A percentile compares a stretch with the other conserved stretches of the same genome.
Evolutionary conservation across 441 rosid genomes (phyloP).

Genomic region (Macaranga tanarius): DNA sequence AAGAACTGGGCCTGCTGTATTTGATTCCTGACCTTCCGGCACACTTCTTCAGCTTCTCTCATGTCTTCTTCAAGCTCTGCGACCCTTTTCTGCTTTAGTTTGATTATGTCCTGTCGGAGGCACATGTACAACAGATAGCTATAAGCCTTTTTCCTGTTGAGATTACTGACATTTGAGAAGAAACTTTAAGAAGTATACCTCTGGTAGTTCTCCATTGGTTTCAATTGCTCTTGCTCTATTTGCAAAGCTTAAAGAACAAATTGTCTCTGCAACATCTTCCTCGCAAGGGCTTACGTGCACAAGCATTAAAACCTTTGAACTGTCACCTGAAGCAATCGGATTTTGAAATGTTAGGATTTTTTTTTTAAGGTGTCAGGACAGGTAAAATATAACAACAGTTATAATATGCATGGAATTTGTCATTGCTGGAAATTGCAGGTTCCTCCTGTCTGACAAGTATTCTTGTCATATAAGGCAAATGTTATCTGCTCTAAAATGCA

Average conservation of each 20-base stretch:
- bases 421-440: not conserved
- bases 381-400: not conserved
- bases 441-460: not conserved
- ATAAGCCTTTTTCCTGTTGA: not conserved
- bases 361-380: not conserved
- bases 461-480: too few relatives aligned
- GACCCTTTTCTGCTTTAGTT: slow-evolving; percentile 51
- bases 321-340: slow-evolving; percentile 46
- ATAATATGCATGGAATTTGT: not conserved
- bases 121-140: not conserved
- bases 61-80: slow-evolving; percentile 58
- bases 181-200: slow-evolving; percentile 36
- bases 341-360: slow-evolving; percentile 13
- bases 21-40: slow-evolving; percentile 40
- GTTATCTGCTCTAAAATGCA: not conserved
- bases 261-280: slow-evolving; percentile 73
- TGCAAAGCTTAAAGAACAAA: slow-evolving; percentile 78
- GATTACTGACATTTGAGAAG: not conserved
- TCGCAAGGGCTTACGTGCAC: slow-evolving; percentile 77
- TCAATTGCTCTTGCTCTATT: slow-evolving; percentile 81
- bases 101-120: slow-evolving; percentile 49
- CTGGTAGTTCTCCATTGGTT: slow-evolving; percentile 50
- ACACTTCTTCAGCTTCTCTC: slow-evolving; percentile 55
- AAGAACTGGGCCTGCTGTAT: slow-evolving; percentile 50
- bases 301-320: slow-evolving; percentile 86